phyloP scores from a whole-genome alignment of 2,329 filamentous ascomycete species.

The Botrytis aclada region DNA sequence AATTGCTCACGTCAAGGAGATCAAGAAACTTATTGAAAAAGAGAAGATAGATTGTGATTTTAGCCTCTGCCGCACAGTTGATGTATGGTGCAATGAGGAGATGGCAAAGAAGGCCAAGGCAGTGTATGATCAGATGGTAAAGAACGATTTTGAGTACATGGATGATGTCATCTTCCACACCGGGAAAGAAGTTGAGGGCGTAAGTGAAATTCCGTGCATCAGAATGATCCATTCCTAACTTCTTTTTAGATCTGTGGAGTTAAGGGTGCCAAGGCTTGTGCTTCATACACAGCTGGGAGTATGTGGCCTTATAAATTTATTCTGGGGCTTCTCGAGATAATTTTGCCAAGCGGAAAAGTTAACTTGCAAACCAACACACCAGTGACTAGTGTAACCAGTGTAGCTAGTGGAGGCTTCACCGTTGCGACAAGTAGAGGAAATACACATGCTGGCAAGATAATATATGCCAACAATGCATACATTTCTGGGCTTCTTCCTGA shows the following conservation, averaged over 20 bases:
- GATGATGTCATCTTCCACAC: slow-evolving; percentile 16
- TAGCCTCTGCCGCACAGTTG: slow-evolving; percentile 35
- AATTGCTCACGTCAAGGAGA: slow-evolving; percentile 38
- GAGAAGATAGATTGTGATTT: slow-evolving; percentile 45
- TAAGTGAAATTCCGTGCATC: not conserved
- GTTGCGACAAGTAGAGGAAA: slow-evolving; percentile 53
- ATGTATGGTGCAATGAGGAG: slow-evolving; percentile 17
- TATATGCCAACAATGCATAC: slow-evolving; percentile 68
- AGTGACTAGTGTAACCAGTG: slow-evolving; percentile 34
- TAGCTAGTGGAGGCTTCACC: slow-evolving; percentile 40
- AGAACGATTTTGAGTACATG: slow-evolving; percentile 14
- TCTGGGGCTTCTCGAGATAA: slow-evolving; percentile 48
- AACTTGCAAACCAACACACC: slow-evolving; percentile 54
- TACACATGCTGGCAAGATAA: slow-evolving; percentile 51
- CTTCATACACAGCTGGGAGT: slow-evolving; percentile 27
- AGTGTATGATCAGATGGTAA: slow-evolving; percentile 11
- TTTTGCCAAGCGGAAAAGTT: slow-evolving; percentile 44
- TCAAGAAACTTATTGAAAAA: slow-evolving; percentile 40
- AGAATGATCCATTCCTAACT: not conserved
- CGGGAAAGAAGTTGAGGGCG: slow-evolving; percentile 7
- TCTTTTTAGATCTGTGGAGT: slow-evolving; percentile 26
- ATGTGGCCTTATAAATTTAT: slow-evolving; percentile 62
- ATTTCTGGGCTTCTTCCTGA: slow-evolving; percentile 58
- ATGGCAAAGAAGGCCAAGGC: slow-evolving; percentile 1
- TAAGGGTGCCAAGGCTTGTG: slow-evolving; percentile 28